Base-by-base conservation (phyloP, 129 eudicot genomes). In the Arctium lappa region DNA sequence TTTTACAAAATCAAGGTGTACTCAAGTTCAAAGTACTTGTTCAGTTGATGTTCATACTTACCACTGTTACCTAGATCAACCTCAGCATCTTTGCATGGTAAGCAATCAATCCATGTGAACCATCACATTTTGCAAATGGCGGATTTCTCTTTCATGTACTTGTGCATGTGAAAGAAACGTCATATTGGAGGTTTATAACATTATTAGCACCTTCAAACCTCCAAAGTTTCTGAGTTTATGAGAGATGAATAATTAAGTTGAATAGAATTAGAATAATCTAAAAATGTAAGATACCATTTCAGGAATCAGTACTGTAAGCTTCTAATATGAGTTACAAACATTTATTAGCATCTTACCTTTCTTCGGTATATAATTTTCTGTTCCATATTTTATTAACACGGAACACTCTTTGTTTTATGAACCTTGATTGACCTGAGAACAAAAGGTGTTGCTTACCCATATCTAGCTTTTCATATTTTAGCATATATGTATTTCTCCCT, bases 71-170 rank as follows among this genome's bases (percentile, higher is more conserved):
- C 72, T 48, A 13, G 30, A 74, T 32, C 16, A 32, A 18, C 82
- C n/a, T 75, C 77, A n/a, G 1, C 75, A 62, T 65, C 31, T 86
- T 32, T 81, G 65, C 66, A 60, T 22, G 86, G 88, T 81, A 76
- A 81, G 82, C 31, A 37, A 66, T 44, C 31, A 15, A 10, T 69
- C 36, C 71, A 12, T 27, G 27, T 56, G 44, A 62, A 22, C 44
- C 9, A 66, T 74, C 74, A 76, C 74, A n/a, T 50, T 34, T 74
- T 66, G 29, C 82, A 33, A 27, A 56, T n/a, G 65, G 37, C 53
- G 15, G 50, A 30, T 16, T 60, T 53, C 48, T 38, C 2, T 79
- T 63, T 18, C 62, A 34, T 62, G 22, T 56, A 29, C 36, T 63
- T 72, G 29, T 6, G 44, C 78, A 60, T 73, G 22, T 48, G 56